A percentile compares a stretch with the other conserved stretches of the same genome.
Evolutionary conservation across 768 basidiomycete genomes (phyloP).

Genomic region (Clitopilus passeckerianus): DNA sequence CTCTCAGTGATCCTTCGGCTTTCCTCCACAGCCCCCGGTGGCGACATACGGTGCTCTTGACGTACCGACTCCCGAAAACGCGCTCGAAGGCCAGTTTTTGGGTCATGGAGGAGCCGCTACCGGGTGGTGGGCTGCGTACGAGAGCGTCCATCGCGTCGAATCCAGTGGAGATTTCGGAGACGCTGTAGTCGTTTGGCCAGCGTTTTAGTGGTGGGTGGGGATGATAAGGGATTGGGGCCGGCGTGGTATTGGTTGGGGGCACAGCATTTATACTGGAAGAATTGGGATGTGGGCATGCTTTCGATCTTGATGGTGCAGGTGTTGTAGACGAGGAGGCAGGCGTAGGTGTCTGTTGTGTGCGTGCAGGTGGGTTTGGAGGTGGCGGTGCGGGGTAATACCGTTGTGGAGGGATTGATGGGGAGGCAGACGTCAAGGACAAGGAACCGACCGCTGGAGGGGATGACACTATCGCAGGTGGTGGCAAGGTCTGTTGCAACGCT

Average conservation of each 20-base stretch:
- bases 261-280: no score
- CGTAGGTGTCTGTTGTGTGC: not conserved
- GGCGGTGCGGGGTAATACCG: not conserved
- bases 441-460: not conserved
- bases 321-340: not conserved
- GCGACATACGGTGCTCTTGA: conserved; percentile 70
- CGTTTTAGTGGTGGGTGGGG: conserved; percentile 64
- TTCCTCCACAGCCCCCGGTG: conserved; percentile 66
- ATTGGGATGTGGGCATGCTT: no score
- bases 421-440: not conserved
- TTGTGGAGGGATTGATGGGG: not conserved
- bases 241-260: not conserved
- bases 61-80: conserved; percentile 66
- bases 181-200: conserved; percentile 76
- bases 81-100: conserved; percentile 67
- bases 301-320: no score
- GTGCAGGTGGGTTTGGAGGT: not conserved
- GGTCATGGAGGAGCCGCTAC: conserved; percentile 20
- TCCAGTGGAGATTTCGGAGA: conserved; percentile 57
- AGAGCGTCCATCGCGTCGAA: conserved; percentile 48
- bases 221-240: conserved; percentile 25
- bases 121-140: conserved; percentile 12
- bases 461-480: not conserved
- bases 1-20: conserved; percentile 41
- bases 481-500: not conserved